phyloP scores from a whole-genome alignment of 2,329 filamentous ascomycete genomes.

The Pseudogymnoascus sp. region DNA sequence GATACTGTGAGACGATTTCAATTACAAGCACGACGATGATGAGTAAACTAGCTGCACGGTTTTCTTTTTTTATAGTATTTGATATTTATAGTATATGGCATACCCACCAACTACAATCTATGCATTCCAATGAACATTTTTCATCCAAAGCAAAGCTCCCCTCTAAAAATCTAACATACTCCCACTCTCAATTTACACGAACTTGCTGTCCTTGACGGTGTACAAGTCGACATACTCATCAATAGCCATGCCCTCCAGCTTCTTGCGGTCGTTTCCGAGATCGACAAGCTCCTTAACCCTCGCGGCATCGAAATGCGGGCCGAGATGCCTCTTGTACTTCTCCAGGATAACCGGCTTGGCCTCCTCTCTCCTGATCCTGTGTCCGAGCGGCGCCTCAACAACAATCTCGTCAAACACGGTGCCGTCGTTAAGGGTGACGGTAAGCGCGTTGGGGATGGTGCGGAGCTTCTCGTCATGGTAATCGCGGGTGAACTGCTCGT shows the following conservation, averaged over 20 bases:
- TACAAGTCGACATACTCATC: conserved; percentile 93
- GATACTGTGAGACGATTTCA: background rate
- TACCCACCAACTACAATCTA: background rate
- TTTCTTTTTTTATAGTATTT: background rate
- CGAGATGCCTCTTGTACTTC: conserved; percentile 91
- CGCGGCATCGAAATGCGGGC: conserved; percentile 68
- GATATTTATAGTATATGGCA: conserved; percentile 2
- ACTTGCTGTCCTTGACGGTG: conserved; percentile 54
- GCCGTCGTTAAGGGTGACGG: conserved; percentile 89
- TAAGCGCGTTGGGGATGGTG: conserved; percentile 95
- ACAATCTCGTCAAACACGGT: conserved; percentile 84
- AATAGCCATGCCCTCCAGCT: conserved; percentile 71
- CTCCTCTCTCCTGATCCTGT: conserved; percentile 85
- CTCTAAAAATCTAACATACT: background rate
- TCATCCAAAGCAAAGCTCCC: background rate
- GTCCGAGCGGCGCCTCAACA: conserved; percentile 89
- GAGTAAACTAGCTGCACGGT: background rate
- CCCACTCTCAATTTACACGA: conserved; percentile 30
- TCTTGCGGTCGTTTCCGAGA: conserved; percentile 65
- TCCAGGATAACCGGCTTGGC: conserved; percentile 93
- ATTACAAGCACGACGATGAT: background rate
- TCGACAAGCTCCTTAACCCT: conserved; percentile 77
- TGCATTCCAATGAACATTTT: background rate
- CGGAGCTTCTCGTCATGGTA: conserved; percentile 92
- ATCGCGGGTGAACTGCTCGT: conserved; percentile 86